Evolutionary conservation across 805 yeast genomes (phyloP).

Genomic region (Cephaloascus albidus): DNA sequence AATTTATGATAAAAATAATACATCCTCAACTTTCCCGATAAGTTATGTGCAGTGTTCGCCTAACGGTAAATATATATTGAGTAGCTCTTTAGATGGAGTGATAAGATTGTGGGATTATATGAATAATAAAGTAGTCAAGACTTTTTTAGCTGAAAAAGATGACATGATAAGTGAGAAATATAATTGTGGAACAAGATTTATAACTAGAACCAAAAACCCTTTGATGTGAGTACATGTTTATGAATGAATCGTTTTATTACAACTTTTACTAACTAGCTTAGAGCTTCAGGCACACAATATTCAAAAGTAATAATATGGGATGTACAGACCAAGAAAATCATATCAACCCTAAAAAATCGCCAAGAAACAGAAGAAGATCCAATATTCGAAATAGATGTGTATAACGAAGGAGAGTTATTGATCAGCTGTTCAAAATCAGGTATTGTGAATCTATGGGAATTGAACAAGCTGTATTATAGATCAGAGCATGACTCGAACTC

Average conservation of each 20-base stretch:
- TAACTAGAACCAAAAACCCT: constrained; percentile 24
- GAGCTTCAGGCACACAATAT: constrained; percentile 51
- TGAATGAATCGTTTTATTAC: too few relatives aligned
- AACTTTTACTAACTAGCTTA: constrained; percentile 1
- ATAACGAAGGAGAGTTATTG: constrained; percentile 24
- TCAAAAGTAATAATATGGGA: constrained; percentile 57
- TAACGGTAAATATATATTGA: constrained; percentile 70
- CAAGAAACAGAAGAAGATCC: constrained; percentile 10
- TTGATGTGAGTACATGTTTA: constrained; percentile 14
- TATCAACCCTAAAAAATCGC: constrained; percentile 15
- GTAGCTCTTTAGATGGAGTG: constrained; percentile 73
- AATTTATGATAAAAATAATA: constrained; percentile 66
- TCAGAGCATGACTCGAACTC: too few relatives aligned
- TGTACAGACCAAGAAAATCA: constrained; percentile 47
- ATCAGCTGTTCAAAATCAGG: constrained; percentile 5
- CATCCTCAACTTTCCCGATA: constrained; percentile 68
- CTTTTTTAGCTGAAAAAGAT: constrained; percentile 32
- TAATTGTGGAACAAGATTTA: constrained; percentile 43
- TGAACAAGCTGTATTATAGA: background rate
- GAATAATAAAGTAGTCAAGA: constrained; percentile 71
- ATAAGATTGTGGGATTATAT: constrained; percentile 82
- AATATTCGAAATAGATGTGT: constrained; percentile 31
- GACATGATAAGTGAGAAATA: constrained; percentile 38
- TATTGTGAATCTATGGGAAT: constrained; percentile 12
- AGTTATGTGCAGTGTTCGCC: constrained; percentile 66